phyloP scores from a whole-genome alignment of 1,284 basidiomycete genomes.

The Vanrija sp. region DNA sequence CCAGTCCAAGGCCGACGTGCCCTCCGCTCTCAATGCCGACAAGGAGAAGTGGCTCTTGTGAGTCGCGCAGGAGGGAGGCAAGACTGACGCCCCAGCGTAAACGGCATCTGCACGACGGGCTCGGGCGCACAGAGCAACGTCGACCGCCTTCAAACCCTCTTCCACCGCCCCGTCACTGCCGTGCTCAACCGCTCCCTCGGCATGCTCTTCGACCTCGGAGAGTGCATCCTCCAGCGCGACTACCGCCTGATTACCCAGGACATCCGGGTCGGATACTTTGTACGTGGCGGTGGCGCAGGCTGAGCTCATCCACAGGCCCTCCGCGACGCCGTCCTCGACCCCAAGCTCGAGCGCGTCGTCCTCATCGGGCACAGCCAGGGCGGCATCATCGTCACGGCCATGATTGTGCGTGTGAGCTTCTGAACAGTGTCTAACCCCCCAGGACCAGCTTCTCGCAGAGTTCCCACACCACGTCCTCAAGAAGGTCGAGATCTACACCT shows the following conservation, averaged over 20 bases:
- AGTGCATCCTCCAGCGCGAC: slow-evolving; percentile 31
- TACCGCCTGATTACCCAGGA: slow-evolving; percentile 22
- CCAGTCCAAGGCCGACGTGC: no score
- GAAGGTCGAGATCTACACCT: slow-evolving; percentile 35
- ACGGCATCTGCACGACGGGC: slow-evolving; percentile 26
- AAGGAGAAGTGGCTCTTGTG: slow-evolving; percentile 10
- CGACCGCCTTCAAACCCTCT: slow-evolving; percentile 15
- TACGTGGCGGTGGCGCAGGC: background rate
- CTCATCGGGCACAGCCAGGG: slow-evolving; percentile 34
- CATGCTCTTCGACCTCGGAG: slow-evolving; percentile 28
- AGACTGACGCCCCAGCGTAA: slow-evolving; percentile 18
- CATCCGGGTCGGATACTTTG: slow-evolving; percentile 18
- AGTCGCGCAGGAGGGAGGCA: slow-evolving; percentile 9
- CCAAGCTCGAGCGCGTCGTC: slow-evolving; percentile 20
- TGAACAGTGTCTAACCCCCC: background rate
- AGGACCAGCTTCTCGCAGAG: slow-evolving; percentile 30
- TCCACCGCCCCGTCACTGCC: slow-evolving; percentile 22
- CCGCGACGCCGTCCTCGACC: slow-evolving; percentile 7
- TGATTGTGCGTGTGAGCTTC: slow-evolving; percentile 5
- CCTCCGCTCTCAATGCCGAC: no score
- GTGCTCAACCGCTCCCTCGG: slow-evolving; percentile 29
- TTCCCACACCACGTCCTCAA: slow-evolving; percentile 18
- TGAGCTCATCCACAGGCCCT: background rate
- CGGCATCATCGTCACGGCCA: slow-evolving; percentile 26
- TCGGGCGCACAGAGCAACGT: slow-evolving; percentile 24